Evolutionary conservation across 208 protist species (phyloP), one percentile per base, ranked within the genome.

Genomic region (Blastocrithidia nonstop): DNA sequence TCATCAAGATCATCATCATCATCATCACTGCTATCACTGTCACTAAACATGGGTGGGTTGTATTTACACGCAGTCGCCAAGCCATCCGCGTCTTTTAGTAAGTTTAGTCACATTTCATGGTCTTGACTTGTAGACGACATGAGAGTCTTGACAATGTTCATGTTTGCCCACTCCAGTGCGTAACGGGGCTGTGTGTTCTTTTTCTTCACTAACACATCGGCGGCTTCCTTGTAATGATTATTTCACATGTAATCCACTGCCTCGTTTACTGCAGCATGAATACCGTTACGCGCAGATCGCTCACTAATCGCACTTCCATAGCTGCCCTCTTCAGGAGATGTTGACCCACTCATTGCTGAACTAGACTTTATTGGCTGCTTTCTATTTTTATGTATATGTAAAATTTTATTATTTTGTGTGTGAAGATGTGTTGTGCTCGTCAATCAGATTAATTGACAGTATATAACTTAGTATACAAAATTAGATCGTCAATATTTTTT

Each of bases 111-210:
- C 7, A 32, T 41, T 40, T 89, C 73, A 16, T 71, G 69, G 26
- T 72, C 66, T 27, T 87, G 72, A 54, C 85, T 89, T 7, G 71
- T 79, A 19, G 73, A 85, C 36, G 61, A 77, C 84, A 93, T 84
- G 8, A 93, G 56, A 11, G 65, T 74, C 57, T 83, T 70, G 13
- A 93, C 66, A 25, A 84, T 58, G 45, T 54, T 62, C 13, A 78
- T 57, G 45, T 83, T 71, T 7, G 84, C 80, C 67, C 69, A 88
- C 50, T 93, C 84, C 22, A 89, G 41, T 0, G 84, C 71, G 54
- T 73, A 93, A 8, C 84, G 78, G 2, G 84, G 84, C 44, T 93
- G 64, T 6, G 50, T 66, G 28, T 68, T 63, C 50, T 93, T 89
- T 39, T 88, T 73, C 3, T 21, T 15, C 6, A 56, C 36, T 35